A percentile compares a stretch with the other conserved stretches of the same genome.
phyloP scores from a whole-genome alignment of 1,284 basidiomycete genomes.

The Naganishia albida region DNA sequence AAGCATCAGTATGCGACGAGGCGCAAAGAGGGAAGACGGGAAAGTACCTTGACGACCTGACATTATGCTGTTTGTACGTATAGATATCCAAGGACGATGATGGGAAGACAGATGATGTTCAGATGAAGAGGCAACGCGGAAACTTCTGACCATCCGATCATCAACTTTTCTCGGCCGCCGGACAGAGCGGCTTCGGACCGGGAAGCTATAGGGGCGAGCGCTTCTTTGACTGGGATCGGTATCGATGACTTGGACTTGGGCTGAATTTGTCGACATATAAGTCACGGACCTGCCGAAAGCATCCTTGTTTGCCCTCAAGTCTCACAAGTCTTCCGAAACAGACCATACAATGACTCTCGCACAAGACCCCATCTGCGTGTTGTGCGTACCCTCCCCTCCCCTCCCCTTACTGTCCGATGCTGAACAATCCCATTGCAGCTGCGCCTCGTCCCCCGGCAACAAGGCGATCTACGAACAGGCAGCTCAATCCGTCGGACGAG shows the following conservation, averaged over 20 bases:
- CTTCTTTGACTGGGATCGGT: too few species aligned
- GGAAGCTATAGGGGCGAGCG: too few species aligned
- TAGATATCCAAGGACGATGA: too few species aligned
- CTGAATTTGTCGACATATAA: background rate
- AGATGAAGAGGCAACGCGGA: too few species aligned
- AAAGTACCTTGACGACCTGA: conserved; percentile 29
- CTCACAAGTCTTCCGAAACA: background rate
- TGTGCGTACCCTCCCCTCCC: conserved; percentile 40
- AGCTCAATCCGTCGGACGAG: conserved; percentile 73
- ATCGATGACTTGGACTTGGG: too few species aligned
- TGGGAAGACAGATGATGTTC: too few species aligned
- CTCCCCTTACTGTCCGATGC: background rate
- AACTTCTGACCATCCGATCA: too few species aligned
- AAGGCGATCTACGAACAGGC: conserved; percentile 65
- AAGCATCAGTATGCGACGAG: background rate
- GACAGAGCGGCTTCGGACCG: too few species aligned
- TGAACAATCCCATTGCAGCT: conserved; percentile 49
- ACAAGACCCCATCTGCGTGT: conserved; percentile 51
- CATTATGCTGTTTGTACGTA: conserved; percentile 9
- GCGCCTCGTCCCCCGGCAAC: conserved; percentile 70
- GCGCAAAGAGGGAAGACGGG: background rate
- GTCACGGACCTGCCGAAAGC: too few species aligned
- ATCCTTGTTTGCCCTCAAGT: too few species aligned
- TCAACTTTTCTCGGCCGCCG: too few species aligned
- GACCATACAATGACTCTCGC: background rate